Percentiles rank a stretch among this genome's conserved stretches.
Conservation (phyloP, 2,329 filamentous ascomycete species). For the Cryoendolithus antarcticus region DNA sequence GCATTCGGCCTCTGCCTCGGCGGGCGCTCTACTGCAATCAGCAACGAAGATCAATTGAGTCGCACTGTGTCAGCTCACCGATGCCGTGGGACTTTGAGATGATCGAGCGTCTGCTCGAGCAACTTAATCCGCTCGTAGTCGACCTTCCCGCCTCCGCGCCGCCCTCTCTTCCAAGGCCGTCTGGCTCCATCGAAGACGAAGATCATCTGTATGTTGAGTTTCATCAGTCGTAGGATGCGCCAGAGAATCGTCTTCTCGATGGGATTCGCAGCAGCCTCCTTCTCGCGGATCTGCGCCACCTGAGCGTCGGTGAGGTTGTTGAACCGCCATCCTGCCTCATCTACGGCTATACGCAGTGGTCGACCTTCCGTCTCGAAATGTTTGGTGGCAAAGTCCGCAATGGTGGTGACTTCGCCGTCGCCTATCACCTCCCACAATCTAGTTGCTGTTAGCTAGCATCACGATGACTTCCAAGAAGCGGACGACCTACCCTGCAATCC, state of each 20-base stretch:
- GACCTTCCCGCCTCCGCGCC: conserved; percentile 19
- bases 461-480: too few species aligned
- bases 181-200: conserved; percentile 45
- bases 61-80: conserved; percentile 6
- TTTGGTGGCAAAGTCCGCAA: conserved; percentile 27
- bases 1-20: conserved; percentile 37
- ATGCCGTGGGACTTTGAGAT: conserved; percentile 31
- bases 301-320: conserved; percentile 27
- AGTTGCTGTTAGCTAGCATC: not conserved
- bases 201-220: conserved; percentile 38
- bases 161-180: conserved; percentile 26
- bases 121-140: conserved; percentile 22
- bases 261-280: conserved; percentile 26
- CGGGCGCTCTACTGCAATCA: conserved; percentile 23
- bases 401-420: conserved; percentile 21
- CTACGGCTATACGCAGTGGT: conserved; percentile 30
- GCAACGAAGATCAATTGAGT: too few species aligned
- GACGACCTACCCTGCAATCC: too few species aligned
- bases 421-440: conserved; percentile 27
- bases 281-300: conserved; percentile 25
- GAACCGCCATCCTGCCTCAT: conserved; percentile 34
- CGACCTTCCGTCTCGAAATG: conserved; percentile 24
- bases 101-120: conserved; percentile 26
- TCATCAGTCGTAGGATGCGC: conserved; percentile 33
- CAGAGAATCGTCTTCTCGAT: conserved; percentile 31